Base-by-base conservation (phyloP, 352 stramenopile species). In the Pythium vanterpoolii region DNA sequence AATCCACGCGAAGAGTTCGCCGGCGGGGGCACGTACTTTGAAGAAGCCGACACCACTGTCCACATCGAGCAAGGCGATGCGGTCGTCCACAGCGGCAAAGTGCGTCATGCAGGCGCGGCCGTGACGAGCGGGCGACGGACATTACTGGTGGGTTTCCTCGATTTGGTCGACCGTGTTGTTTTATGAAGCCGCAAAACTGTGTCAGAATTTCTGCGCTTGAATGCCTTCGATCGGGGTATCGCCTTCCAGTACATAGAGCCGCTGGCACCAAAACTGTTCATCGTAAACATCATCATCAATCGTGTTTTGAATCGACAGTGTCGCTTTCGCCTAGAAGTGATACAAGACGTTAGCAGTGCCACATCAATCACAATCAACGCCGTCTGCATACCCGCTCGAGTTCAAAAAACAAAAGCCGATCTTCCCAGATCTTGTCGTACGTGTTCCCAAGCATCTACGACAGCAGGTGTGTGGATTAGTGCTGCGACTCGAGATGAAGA, bases 91-190 rank as follows among this genome's bases (percentile, higher is more conserved):
- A 97, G 85, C 38, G 93, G 93, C 13, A 98, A 97, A 63, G 72
- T 98, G 28, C 76, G 96, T 11, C 95, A 98, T 64, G 95, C 89
- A 38, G 95, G 88, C 6, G 79, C 94, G 36, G 70, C 82, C 0
- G 87, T 98, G 26, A 86, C 89, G 1, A 66, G 64, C 6, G 95
- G 95, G 10, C 73, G 82, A 33, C 81, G 95, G 10, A 79, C 93
- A 39, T 91, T 98, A 36, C 73, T 98, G 53, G 93, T 98, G 21
- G 95, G 86, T 0, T 98, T 98, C 69, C 77, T 98, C 2, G 87
- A 97, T 62, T 71, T 97, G 28, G 68, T 80, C 14, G 72, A 89
- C 43, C 66, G 66, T 31, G 56, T 80, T 5, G 31, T 23, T 23
- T 18, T 62, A 24, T 39, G 34, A 60, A 18, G 16, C 9, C n/a